Conservation (phyloP, 2,329 filamentous ascomycete genomes). For the Parastagonospora avenae region DNA sequence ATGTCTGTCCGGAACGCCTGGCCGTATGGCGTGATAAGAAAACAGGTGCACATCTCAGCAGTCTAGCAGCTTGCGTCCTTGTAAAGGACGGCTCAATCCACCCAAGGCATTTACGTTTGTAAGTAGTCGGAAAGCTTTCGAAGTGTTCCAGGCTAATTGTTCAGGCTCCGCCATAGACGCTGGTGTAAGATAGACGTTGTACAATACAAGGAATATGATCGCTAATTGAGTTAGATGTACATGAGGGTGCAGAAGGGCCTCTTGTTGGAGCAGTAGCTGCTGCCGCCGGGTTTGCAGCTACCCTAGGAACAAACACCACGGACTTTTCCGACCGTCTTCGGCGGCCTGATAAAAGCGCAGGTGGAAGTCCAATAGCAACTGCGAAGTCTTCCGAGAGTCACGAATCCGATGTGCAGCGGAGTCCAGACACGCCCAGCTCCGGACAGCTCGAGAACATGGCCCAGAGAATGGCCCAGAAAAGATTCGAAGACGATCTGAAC, state of each 20-base stretch:
- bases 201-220: not conserved
- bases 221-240: slow-evolving; percentile 16
- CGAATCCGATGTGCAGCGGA: not conserved
- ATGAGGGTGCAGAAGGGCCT: slow-evolving; percentile 24
- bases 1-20: slow-evolving; percentile 22
- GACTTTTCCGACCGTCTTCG: slow-evolving; percentile 16
- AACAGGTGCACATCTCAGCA: slow-evolving; percentile 23
- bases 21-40: slow-evolving; percentile 25
- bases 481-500: slow-evolving; percentile 9
- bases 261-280: slow-evolving; percentile 16
- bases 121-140: not conserved
- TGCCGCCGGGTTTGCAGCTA: slow-evolving; percentile 11
- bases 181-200: slow-evolving; percentile 17
- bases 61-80: slow-evolving; percentile 16
- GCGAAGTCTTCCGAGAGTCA: too few relatives aligned
- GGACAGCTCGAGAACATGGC: slow-evolving; percentile 17
- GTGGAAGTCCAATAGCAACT: too few relatives aligned
- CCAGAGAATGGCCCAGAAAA: slow-evolving; percentile 21
- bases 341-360: too few relatives aligned
- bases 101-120: slow-evolving; percentile 17
- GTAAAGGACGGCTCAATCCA: slow-evolving; percentile 7
- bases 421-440: not conserved
- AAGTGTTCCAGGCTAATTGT: not conserved
- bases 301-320: slow-evolving; percentile 12
- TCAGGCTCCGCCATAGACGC: slow-evolving; percentile 21